phyloP scores from a whole-genome alignment of 106 monocot species.

The Platanthera guangdongensis region DNA sequence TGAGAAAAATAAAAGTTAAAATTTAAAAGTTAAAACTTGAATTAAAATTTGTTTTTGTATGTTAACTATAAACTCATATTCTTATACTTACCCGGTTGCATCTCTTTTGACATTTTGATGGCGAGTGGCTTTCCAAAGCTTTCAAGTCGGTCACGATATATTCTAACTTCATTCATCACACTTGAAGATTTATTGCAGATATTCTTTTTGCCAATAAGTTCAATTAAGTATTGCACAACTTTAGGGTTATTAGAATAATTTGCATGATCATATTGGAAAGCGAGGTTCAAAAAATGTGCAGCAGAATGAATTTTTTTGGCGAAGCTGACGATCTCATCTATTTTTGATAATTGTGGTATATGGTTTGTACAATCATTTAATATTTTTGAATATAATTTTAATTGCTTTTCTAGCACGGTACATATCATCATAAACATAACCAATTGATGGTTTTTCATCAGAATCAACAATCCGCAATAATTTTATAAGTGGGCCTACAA shows the following conservation, averaged over 20 bases:
- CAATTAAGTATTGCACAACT: too few species aligned
- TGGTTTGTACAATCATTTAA: not conserved
- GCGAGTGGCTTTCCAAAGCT: too few species aligned
- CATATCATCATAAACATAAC: constrained; percentile 2
- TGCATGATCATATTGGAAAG: not conserved
- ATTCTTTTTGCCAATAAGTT: too few species aligned
- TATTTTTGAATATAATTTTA: not conserved
- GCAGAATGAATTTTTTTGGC: not conserved
- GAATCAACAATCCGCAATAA: not conserved
- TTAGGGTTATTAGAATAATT: not conserved
- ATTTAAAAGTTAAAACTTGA: too few species aligned
- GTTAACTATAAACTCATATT: too few species aligned
- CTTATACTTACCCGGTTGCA: too few species aligned
- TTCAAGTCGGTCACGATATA: too few species aligned
- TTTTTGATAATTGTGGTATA: not conserved
- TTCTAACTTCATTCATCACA: too few species aligned
- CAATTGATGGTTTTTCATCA: not conserved
- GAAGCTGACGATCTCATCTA: not conserved
- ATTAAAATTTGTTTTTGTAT: too few species aligned
- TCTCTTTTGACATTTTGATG: too few species aligned
- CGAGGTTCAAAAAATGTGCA: not conserved
- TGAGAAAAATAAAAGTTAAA: too few species aligned
- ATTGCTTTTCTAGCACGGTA: not conserved
- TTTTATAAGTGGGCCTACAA: not conserved
- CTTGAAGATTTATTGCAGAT: too few species aligned